Percentiles rank a stretch among this genome's conserved stretches.
These are phyloP conservation scores for Eucalyptus rudis DNA, from an alignment of 345 rosid genomes.

Conservation along the genomic window DNA sequence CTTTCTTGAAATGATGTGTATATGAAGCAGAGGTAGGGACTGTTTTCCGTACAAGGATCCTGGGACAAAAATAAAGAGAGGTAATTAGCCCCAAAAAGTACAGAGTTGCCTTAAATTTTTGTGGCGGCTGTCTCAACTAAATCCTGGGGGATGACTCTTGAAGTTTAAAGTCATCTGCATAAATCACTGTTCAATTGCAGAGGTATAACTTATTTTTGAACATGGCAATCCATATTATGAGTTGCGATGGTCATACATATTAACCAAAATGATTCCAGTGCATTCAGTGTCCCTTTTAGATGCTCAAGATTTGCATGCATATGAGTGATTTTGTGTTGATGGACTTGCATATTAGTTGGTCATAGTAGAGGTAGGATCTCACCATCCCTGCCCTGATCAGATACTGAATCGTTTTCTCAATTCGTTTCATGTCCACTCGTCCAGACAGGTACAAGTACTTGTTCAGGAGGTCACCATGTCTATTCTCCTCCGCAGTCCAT, in stretches of 20 bases:
- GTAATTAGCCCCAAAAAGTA: neutral
- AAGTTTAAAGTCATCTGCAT: neutral
- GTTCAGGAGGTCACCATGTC: constrained; percentile 60
- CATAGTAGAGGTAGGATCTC: neutral
- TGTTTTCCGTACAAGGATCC: constrained; percentile 39
- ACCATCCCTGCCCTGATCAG: constrained; percentile 63
- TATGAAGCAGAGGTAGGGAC: constrained; percentile 69
- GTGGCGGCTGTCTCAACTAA: neutral
- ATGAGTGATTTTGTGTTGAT: neutral
- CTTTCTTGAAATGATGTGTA: constrained; percentile 93
- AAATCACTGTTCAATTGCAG: neutral
- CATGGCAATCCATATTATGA: neutral
- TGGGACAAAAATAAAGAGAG: neutral
- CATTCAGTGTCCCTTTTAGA: neutral
- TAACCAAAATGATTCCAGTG: neutral
- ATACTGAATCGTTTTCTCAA: constrained; percentile 61
- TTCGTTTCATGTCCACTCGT: constrained; percentile 47
- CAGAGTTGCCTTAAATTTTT: neutral
- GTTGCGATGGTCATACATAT: neutral
- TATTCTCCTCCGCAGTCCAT: constrained; percentile 62
- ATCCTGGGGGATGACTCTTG: neutral
- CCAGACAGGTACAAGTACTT: constrained; percentile 53
- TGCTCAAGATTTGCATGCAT: neutral
- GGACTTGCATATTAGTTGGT: neutral
- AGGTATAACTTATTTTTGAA: neutral